phyloP scores from a whole-genome alignment of 2,329 filamentous ascomycete genomes.

The Simplicillium aogashimaense region DNA sequence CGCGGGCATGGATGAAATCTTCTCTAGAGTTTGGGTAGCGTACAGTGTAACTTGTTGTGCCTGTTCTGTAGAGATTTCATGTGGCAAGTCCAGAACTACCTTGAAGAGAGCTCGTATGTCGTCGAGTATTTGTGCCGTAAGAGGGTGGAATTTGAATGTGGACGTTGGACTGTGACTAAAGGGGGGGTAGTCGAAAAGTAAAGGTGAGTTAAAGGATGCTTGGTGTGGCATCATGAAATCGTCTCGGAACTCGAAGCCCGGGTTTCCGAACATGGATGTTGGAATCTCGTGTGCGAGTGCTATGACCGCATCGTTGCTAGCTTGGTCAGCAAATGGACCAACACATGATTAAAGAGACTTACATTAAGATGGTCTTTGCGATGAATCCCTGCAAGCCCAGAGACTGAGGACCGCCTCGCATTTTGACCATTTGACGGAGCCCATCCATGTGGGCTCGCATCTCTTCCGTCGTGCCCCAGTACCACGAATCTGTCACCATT shows the following conservation, averaged over 20 bases:
- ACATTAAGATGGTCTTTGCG: conserved; percentile 39
- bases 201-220: conserved; percentile 35
- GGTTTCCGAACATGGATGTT: conserved; percentile 28
- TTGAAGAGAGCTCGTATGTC: conserved; percentile 38
- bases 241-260: conserved; percentile 31
- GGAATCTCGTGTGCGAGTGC: conserved; percentile 35
- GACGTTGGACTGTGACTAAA: conserved; percentile 29
- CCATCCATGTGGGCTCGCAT: conserved; percentile 35
- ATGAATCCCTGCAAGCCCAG: conserved; percentile 36
- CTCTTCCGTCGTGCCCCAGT: conserved; percentile 36
- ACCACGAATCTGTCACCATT: conserved; percentile 42
- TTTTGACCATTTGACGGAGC: conserved; percentile 35
- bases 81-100: conserved; percentile 28
- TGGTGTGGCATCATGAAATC: conserved; percentile 27
- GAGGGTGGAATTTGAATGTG: conserved; percentile 31
- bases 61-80: conserved; percentile 21
- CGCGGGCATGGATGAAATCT: conserved; percentile 23
- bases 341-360: conserved; percentile 12
- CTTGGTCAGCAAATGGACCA: conserved; percentile 8
- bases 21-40: conserved; percentile 28
- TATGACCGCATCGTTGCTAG: conserved; percentile 36
- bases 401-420: conserved; percentile 33
- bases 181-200: conserved; percentile 29
- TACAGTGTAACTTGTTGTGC: conserved; percentile 26
- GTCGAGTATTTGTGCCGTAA: conserved; percentile 39